Evolutionary conservation across 2,329 filamentous ascomycete genomes (phyloP).

Genomic region (Trichoderma oligosporum): DNA sequence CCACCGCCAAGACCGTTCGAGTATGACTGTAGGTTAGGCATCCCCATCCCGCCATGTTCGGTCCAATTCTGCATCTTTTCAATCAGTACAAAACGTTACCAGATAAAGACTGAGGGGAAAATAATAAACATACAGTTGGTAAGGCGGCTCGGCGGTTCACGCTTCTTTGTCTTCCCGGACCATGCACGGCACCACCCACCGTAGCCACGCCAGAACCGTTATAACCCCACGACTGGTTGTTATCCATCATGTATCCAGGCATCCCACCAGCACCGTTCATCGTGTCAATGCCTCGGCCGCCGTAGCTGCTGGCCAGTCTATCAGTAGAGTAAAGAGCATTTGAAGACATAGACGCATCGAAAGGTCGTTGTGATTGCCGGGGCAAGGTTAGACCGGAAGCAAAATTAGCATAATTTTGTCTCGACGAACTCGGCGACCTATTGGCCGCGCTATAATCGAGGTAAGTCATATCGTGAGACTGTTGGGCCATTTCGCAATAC

Average conservation of each 20-base stretch:
- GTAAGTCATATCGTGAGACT: conserved; percentile 61
- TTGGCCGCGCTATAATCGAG: conserved; percentile 63
- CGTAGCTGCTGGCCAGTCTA: conserved; percentile 57
- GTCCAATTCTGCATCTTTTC: conserved; percentile 45
- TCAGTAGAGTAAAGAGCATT: conserved; percentile 69
- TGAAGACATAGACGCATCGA: conserved; percentile 64
- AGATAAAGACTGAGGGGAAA: neutral
- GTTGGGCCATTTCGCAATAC: conserved; percentile 40
- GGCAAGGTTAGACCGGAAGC: conserved; percentile 43
- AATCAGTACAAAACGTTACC: neutral
- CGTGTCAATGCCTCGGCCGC: conserved; percentile 55
- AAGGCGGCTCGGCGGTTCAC: conserved; percentile 59
- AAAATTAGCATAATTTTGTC: conserved; percentile 56
- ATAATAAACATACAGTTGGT: conserved; percentile 62
- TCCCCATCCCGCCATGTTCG: conserved; percentile 43
- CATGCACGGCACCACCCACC: conserved; percentile 61
- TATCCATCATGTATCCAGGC: conserved; percentile 56
- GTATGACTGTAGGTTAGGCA: conserved; percentile 39
- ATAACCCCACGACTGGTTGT: conserved; percentile 78
- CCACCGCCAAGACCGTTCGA: conserved; percentile 35
- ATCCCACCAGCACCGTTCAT: conserved; percentile 39
- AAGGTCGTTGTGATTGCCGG: conserved; percentile 64
- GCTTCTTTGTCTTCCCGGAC: conserved; percentile 54
- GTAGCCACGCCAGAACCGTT: conserved; percentile 62
- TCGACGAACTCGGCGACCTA: conserved; percentile 65